Base-by-base conservation (phyloP, 768 basidiomycete genomes). In the Mycena kentingensis region DNA sequence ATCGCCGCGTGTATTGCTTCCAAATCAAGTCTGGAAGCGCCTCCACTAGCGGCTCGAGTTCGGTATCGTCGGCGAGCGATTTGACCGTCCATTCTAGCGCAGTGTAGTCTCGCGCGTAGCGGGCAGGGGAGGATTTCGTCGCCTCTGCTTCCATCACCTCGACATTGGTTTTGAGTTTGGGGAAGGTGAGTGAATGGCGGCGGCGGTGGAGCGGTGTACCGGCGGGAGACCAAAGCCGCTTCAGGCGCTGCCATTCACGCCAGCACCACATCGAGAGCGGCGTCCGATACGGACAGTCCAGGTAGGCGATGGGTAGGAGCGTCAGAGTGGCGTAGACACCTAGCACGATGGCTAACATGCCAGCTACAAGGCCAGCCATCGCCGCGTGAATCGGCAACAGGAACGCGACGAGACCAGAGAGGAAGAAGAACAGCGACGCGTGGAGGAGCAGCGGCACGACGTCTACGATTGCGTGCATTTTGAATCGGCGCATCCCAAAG, bases 371-470 rank as follows among this genome's bases (percentile, higher is more conserved):
- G 13, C 18, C n/a, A 4, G 41, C 36, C 22, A 61, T 46, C n/a
- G 39, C 27, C 8, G 13, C 13, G 29, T 47, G 19, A 12, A 56
- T 16, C 13, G 57, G 47, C 19, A 47, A 24, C 12, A 58, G 32
- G 37, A 55, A 61, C n/a, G 54, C 46, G 47, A 58, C 36, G 15
- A 61, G 34, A 25, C 57, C 60, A n/a, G 32, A 24, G 26, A 61
- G 51, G 48, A 61, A 61, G 25, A 61, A 26, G 10, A 44, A 22
- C 11, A 61, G 48, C 3, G 60, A 58, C 4, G 52, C 21, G 35
- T 61, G 60, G 29, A 61, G 46, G 28, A 62, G 43, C 16, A 59
- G 42, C 13, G 60, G 60, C 19, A 62, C 34, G 5, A 46, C 12
- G 12, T 52, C 51, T 19, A 52, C 51, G 5, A 46, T 35, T 29